phyloP scores from a whole-genome alignment of 768 basidiomycete species.

The Mycena metata region DNA sequence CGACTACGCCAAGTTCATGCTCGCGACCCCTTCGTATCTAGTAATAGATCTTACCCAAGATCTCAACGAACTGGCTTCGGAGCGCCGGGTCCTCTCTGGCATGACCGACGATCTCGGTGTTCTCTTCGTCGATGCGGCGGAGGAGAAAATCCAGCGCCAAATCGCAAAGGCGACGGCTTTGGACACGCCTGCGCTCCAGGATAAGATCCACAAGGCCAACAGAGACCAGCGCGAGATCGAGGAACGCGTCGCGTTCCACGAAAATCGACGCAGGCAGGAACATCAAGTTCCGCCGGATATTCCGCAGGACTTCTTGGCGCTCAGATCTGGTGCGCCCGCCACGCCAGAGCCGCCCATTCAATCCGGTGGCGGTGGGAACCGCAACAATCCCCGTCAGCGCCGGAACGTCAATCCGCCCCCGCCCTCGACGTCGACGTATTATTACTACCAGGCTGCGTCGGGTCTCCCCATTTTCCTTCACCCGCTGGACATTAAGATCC shows the following conservation, averaged over 20 bases:
- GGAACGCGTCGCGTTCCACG: slow-evolving; percentile 53
- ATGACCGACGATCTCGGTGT: slow-evolving; percentile 84
- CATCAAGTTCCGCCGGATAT: slow-evolving; percentile 49
- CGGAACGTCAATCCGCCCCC: slow-evolving; percentile 90
- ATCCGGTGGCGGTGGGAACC: slow-evolving; percentile 38
- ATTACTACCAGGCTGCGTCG: slow-evolving; percentile 95
- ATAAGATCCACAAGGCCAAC: slow-evolving; percentile 73
- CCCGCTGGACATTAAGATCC: slow-evolving; percentile 94
- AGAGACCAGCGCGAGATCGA: slow-evolving; percentile 69
- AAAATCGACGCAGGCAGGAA: slow-evolving; percentile 48
- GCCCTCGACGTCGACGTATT: slow-evolving; percentile 90
- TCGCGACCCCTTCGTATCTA: slow-evolving; percentile 91
- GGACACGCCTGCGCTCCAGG: slow-evolving; percentile 74
- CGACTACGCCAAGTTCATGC: slow-evolving; percentile 93
- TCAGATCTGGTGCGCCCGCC: slow-evolving; percentile 47
- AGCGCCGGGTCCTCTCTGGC: slow-evolving; percentile 74
- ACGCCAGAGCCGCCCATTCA: slow-evolving; percentile 34
- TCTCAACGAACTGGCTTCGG: slow-evolving; percentile 76
- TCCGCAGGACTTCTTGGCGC: slow-evolving; percentile 71
- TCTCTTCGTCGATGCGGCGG: slow-evolving; percentile 85
- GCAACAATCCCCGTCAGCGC: slow-evolving; percentile 69
- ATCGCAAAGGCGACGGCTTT: slow-evolving; percentile 84
- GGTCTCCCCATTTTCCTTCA: slow-evolving; percentile 94
- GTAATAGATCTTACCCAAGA: slow-evolving; percentile 80
- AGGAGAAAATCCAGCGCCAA: slow-evolving; percentile 81